Evolutionary conservation across 306 rosid genomes (phyloP).

Genomic region (Neltuma alba): DNA sequence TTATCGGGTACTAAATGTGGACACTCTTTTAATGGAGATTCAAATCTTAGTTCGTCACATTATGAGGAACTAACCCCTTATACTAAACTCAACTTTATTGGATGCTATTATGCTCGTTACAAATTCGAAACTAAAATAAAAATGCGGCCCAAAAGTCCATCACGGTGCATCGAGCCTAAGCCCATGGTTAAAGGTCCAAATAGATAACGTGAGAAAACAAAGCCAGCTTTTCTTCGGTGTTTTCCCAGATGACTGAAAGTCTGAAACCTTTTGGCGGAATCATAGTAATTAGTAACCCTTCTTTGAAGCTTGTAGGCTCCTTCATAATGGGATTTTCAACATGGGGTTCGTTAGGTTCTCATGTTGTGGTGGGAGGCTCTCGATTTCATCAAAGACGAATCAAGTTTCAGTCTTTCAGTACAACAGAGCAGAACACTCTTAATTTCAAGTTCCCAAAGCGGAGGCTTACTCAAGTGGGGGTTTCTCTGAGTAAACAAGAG

Average conservation of each 20-base stretch:
- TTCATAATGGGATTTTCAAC: constrained; percentile 56
- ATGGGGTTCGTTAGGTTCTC: constrained; percentile 55
- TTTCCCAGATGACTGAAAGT: constrained; percentile 3
- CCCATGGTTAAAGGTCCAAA: not conserved
- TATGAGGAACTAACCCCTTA: too few relatives aligned
- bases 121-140: not conserved
- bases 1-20: too few relatives aligned
- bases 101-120: not conserved
- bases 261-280: not conserved
- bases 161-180: not conserved
- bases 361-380: constrained; percentile 34
- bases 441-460: constrained; percentile 47
- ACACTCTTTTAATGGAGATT: too few relatives aligned
- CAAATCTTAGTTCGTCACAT: too few relatives aligned
- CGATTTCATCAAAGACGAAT: constrained; percentile 39
- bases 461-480: constrained; percentile 30
- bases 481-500: constrained; percentile 50
- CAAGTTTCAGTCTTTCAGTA: constrained; percentile 40
- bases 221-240: not conserved
- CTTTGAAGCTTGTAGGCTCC: constrained; percentile 16
- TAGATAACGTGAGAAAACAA: not conserved
- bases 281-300: not conserved
- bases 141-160: not conserved
- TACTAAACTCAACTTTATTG: too few relatives aligned
- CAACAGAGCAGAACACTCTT: constrained; percentile 7